Evolutionary conservation across 768 basidiomycete genomes (phyloP), one percentile per base, ranked within the genome.

Genomic region (Leucosporidium creatinivorum): DNA sequence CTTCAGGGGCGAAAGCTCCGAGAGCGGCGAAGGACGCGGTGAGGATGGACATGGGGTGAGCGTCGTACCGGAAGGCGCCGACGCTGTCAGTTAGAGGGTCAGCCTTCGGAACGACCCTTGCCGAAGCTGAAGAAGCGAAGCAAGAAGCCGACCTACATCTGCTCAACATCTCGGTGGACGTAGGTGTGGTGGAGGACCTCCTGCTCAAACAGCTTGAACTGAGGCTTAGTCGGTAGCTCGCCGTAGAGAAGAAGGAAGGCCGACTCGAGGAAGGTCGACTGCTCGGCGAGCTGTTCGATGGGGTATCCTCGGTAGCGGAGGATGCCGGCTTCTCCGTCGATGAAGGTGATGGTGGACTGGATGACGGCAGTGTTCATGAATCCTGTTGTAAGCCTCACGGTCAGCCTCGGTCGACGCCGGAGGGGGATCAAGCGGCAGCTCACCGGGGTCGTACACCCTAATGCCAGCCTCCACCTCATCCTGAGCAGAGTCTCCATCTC

Each of bases 241-340:
- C 92, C 92, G 71, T 93, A 94, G 47, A 94, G 48, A 75, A 94
- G 85, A 28, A 94, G 85, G 77, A 93, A 93, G 10, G 89, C 85
- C 23, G 84, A 83, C 77, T 94, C 91, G 56, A 92, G 83, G 79
- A 91, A 91, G 2, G 83, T 85, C 0, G 89, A 91, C 64, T 85
- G 83, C 33, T 85, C 80, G 0, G 91, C 91, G 39, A 94, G 85
- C 75, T 93, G 88, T 75, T 94, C 92, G 72, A 94, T 93, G 21
- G 92, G 91, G 76, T 92, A 93, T 26, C 92, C 92, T 79, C 80
- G 79, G 89, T 91, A 49, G 84, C 87, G 52, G 19, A 73, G 63
- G 50, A 75, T 62, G 47, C 74, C 74, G n/a, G 39, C n/a, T 25
- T 92, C 89, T 57, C 92, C 92, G 75, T 94, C 91, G 70, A 94